Evolutionary conservation across 2,329 filamentous ascomycete genomes (phyloP).

Genomic region (Cephalotrichum gorgonifer): DNA sequence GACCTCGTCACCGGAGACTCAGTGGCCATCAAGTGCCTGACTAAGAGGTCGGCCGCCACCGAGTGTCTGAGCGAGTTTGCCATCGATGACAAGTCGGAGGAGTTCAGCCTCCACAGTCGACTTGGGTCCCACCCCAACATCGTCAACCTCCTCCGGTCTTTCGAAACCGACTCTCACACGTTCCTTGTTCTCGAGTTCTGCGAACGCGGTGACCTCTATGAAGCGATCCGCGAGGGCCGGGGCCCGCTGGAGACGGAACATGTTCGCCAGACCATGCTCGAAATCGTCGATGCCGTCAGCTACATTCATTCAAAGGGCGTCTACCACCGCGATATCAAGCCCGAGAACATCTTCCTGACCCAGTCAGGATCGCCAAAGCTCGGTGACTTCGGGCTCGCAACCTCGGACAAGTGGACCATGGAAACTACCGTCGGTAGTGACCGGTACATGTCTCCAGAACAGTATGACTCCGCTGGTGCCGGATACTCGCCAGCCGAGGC

Average conservation of each 20-base stretch:
- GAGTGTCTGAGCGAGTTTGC: slow-evolving; percentile 54
- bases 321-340: slow-evolving; percentile 97
- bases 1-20: slow-evolving; percentile 66
- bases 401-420: slow-evolving; percentile 78
- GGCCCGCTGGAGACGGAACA: slow-evolving; percentile 92
- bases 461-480: slow-evolving; percentile 78
- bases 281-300: slow-evolving; percentile 80
- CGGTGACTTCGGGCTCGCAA: slow-evolving; percentile 91
- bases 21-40: slow-evolving; percentile 94
- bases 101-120: slow-evolving; percentile 67
- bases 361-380: slow-evolving; percentile 86
- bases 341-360: slow-evolving; percentile 95
- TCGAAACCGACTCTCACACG: slow-evolving; percentile 82
- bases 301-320: slow-evolving; percentile 86
- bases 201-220: slow-evolving; percentile 89
- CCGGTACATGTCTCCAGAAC: slow-evolving; percentile 97
- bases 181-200: slow-evolving; percentile 96
- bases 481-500: slow-evolving; percentile 91
- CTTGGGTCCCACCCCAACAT: slow-evolving; percentile 80
- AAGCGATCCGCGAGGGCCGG: slow-evolving; percentile 82
- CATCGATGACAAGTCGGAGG: slow-evolving; percentile 74
- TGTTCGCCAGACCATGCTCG: slow-evolving; percentile 93
- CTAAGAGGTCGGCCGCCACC: slow-evolving; percentile 61
- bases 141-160: slow-evolving; percentile 83
- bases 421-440: slow-evolving; percentile 94